Percentiles rank a stretch among this genome's conserved stretches.
These are phyloP conservation scores for Colletotrichum scovillei DNA, from an alignment of 2,329 filamentous ascomycete species.

Conservation along the genomic window DNA sequence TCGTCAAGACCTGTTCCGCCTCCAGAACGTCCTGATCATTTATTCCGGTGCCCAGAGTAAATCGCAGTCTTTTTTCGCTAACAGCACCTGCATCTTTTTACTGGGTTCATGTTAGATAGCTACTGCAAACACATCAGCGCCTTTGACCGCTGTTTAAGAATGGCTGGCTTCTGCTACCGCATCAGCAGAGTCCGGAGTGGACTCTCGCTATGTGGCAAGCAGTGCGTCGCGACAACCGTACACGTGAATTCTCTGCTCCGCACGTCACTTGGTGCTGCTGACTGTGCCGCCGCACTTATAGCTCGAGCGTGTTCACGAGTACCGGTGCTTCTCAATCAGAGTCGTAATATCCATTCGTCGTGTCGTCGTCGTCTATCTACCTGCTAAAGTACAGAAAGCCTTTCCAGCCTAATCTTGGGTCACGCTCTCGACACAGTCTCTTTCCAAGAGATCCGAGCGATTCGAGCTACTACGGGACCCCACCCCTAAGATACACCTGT, in stretches of 20 bases:
- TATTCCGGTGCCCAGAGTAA: constrained; percentile 84
- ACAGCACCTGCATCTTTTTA: constrained; percentile 82
- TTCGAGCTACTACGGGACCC: constrained; percentile 11
- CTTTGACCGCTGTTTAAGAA: neutral
- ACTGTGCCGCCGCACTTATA: neutral
- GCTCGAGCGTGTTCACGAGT: too few relatives aligned
- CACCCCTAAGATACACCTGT: constrained; percentile 13
- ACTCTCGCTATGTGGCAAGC: neutral
- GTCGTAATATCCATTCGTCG: constrained; percentile 32
- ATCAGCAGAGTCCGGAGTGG: neutral
- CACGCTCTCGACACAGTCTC: neutral
- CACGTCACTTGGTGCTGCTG: neutral
- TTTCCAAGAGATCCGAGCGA: neutral
- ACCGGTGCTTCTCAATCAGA: neutral
- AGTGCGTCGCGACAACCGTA: neutral
- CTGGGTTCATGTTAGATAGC: constrained; percentile 97
- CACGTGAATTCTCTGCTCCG: neutral
- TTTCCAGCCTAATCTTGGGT: neutral
- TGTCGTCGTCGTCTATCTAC: constrained; percentile 33
- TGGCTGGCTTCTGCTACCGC: neutral
- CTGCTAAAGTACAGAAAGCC: constrained; percentile 14
- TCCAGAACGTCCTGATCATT: constrained; percentile 92
- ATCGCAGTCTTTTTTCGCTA: constrained; percentile 97
- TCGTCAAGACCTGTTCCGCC: constrained; percentile 82
- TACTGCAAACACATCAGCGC: constrained; percentile 78